phyloP scores from a whole-genome alignment of 1,139 yeast genomes.

The Candida pseudocylindracea region DNA sequence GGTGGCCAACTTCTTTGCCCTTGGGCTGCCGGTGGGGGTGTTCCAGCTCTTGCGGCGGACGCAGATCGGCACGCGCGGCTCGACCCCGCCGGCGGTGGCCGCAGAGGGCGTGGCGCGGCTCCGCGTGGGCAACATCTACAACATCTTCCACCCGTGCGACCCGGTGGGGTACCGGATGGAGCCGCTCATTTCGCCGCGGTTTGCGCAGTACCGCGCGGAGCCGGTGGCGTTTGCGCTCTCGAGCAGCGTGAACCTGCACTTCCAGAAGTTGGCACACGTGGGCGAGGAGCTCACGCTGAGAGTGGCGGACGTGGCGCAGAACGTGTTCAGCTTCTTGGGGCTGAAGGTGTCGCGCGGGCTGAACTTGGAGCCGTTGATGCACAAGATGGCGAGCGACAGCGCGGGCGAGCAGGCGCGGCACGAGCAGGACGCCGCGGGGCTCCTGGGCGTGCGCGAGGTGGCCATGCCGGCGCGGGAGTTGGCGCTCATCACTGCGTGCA shows the following conservation, averaged over 20 bases:
- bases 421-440: neutral
- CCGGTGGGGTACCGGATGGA: conserved; percentile 78
- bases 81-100: conserved; percentile 4
- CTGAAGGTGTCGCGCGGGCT: conserved; percentile 6
- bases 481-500: conserved; percentile 18
- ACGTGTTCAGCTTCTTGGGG: conserved; percentile 19
- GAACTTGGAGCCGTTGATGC: conserved; percentile 19
- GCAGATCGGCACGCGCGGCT: conserved; percentile 16
- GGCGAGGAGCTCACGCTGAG: conserved; percentile 23
- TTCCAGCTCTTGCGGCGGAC: conserved; percentile 49
- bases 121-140: conserved; percentile 38
- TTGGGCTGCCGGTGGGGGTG: conserved; percentile 84
- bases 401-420: conserved; percentile 5
- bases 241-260: conserved; percentile 19
- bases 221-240: conserved; percentile 31
- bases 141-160: conserved; percentile 73
- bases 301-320: conserved; percentile 18
- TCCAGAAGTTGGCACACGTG: conserved; percentile 15
- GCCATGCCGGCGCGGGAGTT: conserved; percentile 7
- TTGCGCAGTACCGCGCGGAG: conserved; percentile 36
- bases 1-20: conserved; percentile 53
- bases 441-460: neutral
- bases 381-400: conserved; percentile 14
- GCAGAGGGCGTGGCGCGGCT: conserved; percentile 13
- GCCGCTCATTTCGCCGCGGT: conserved; percentile 40